phyloP scores from a whole-genome alignment of 2,329 filamentous ascomycete genomes.

The Sporothrix inflata region DNA sequence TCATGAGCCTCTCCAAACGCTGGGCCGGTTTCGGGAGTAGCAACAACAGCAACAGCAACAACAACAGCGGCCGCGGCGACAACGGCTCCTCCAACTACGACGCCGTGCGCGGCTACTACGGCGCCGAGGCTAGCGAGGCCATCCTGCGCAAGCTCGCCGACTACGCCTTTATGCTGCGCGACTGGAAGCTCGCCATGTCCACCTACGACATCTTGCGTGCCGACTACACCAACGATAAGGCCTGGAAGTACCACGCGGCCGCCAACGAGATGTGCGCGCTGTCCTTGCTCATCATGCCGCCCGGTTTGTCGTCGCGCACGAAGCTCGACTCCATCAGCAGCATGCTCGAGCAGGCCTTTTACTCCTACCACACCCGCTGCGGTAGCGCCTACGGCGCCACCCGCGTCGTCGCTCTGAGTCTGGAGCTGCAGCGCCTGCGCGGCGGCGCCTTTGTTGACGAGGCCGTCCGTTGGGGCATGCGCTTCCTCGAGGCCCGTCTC shows the following conservation, averaged over 20 bases:
- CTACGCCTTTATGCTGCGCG: constrained; percentile 94
- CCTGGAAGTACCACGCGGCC: constrained; percentile 92
- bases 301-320: constrained; percentile 71
- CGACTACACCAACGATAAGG: constrained; percentile 94
- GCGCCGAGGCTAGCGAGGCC: constrained; percentile 81
- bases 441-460: constrained; percentile 82
- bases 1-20: constrained; percentile 89
- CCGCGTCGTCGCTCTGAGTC: constrained; percentile 71
- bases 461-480: constrained; percentile 81
- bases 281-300: constrained; percentile 76
- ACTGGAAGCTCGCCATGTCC: constrained; percentile 89
- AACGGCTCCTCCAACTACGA: constrained; percentile 68
- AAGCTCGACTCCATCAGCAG: constrained; percentile 81
- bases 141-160: constrained; percentile 92
- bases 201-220: constrained; percentile 88
- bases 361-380: constrained; percentile 89
- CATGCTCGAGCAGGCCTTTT: constrained; percentile 86
- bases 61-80: constrained; percentile 59
- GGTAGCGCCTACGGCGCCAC: constrained; percentile 77
- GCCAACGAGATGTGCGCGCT: constrained; percentile 94
- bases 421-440: constrained; percentile 81
- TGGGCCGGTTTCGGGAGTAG: constrained; percentile 75
- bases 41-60: constrained; percentile 48
- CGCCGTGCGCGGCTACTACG: constrained; percentile 79
- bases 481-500: constrained; percentile 76